Conservation (phyloP, 306 rosid genomes). For the Cyclanthera cordifolia region DNA sequence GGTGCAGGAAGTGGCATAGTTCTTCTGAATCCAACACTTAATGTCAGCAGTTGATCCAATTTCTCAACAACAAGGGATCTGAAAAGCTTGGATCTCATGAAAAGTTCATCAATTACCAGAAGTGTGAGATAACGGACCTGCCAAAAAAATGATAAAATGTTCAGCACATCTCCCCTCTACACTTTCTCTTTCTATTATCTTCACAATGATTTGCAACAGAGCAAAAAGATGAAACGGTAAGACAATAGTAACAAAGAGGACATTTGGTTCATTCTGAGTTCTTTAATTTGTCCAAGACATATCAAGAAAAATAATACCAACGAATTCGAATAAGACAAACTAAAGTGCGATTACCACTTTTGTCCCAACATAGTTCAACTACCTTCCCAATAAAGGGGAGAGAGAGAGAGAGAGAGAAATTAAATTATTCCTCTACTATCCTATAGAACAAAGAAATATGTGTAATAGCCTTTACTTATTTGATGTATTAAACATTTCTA, state of each 20-base stretch:
- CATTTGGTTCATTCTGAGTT: neutral
- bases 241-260: neutral
- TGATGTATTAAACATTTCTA: neutral
- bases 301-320: neutral
- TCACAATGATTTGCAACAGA: constrained; percentile 1
- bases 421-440: neutral
- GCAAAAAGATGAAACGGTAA: neutral
- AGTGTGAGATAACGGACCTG: constrained; percentile 87
- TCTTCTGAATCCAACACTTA: constrained; percentile 73
- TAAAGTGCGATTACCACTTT: neutral
- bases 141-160: constrained; percentile 13
- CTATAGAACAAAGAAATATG: neutral
- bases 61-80: constrained; percentile 54
- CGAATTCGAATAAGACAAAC: neutral
- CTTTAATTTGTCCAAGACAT: neutral
- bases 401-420: neutral
- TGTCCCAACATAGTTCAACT: neutral
- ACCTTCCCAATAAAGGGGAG: neutral
- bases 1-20: constrained; percentile 72
- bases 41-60: constrained; percentile 55
- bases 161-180: neutral
- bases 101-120: constrained; percentile 73
- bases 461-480: neutral
- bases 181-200: neutral
- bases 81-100: constrained; percentile 90